Conservation (phyloP, 2,329 filamentous ascomycete species). For the Fusarium algeriense region DNA sequence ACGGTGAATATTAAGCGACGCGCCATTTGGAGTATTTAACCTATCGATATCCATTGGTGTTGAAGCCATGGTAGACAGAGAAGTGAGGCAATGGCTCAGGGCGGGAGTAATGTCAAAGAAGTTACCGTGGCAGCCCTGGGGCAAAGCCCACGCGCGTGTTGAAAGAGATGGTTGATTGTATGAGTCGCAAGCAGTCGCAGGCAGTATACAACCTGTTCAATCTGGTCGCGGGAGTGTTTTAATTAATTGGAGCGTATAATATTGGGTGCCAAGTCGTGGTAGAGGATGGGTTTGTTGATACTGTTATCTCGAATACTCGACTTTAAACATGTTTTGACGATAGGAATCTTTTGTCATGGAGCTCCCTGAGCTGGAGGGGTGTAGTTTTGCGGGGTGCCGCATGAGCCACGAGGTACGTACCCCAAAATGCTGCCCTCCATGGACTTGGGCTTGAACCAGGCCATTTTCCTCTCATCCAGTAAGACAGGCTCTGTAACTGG, state of each 20-base stretch:
- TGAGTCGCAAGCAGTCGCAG: neutral
- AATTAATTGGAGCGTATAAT: neutral
- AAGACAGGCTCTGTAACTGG: neutral
- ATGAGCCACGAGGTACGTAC: conserved; percentile 14
- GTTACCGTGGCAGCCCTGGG: neutral
- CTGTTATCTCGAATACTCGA: conserved; percentile 9
- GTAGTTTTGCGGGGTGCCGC: conserved; percentile 36
- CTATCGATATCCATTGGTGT: conserved; percentile 70
- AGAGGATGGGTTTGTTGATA: neutral
- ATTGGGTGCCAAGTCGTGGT: neutral
- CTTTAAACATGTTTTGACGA: conserved; percentile 25
- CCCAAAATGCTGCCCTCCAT: neutral
- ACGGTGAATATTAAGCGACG: conserved; percentile 64
- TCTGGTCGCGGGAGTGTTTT: neutral
- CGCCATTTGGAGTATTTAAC: conserved; percentile 55
- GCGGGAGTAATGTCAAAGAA: neutral
- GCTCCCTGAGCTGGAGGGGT: conserved; percentile 43
- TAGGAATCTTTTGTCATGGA: conserved; percentile 25
- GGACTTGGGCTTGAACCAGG: neutral
- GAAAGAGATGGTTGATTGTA: conserved; percentile 4
- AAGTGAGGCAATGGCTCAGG: neutral
- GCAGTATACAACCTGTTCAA: neutral
- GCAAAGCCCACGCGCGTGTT: conserved; percentile 10
- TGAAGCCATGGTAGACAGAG: conserved; percentile 58
- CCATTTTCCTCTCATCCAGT: neutral